A percentile compares a stretch with the other conserved stretches of the same genome.
Evolutionary conservation across 1,284 basidiomycete genomes (phyloP).

Genomic region (Cutaneotrichosporon daszewskae): DNA sequence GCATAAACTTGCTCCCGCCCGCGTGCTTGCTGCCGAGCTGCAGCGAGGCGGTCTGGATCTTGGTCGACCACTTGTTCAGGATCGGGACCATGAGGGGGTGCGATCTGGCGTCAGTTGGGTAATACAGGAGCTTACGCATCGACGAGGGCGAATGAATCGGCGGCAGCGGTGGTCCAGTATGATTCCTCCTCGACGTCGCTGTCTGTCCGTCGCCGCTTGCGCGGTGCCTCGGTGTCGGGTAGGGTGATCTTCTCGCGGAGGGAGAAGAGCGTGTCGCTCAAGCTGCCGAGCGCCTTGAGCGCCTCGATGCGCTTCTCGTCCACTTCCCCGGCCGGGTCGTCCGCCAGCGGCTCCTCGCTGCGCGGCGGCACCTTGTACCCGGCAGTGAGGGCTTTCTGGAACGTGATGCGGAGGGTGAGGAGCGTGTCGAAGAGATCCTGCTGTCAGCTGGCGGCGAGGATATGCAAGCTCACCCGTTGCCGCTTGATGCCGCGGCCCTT

Average conservation of each 20-base stretch:
- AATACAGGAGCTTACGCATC: constrained; percentile 29
- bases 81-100: constrained; percentile 68
- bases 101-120: constrained; percentile 31
- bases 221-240: constrained; percentile 21
- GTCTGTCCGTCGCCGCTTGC: constrained; percentile 4
- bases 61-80: constrained; percentile 83
- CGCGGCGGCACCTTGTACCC: constrained; percentile 33
- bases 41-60: constrained; percentile 79
- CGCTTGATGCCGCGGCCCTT: constrained; percentile 74
- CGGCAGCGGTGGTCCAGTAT: constrained; percentile 34
- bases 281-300: constrained; percentile 28
- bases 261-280: constrained; percentile 52
- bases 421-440: constrained; percentile 77
- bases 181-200: constrained; percentile 17
- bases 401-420: constrained; percentile 76
- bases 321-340: constrained; percentile 28
- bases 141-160: constrained; percentile 31
- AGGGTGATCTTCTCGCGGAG: constrained; percentile 56
- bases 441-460: background rate
- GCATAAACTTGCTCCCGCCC: constrained; percentile 54
- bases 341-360: constrained; percentile 10
- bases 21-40: constrained; percentile 34
- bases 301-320: constrained; percentile 24
- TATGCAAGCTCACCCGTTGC: constrained; percentile 63
- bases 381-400: constrained; percentile 70